These are phyloP conservation scores for Apostasia ramifera DNA, from an alignment of 106 monocot species.

Conservation along the genomic window DNA sequence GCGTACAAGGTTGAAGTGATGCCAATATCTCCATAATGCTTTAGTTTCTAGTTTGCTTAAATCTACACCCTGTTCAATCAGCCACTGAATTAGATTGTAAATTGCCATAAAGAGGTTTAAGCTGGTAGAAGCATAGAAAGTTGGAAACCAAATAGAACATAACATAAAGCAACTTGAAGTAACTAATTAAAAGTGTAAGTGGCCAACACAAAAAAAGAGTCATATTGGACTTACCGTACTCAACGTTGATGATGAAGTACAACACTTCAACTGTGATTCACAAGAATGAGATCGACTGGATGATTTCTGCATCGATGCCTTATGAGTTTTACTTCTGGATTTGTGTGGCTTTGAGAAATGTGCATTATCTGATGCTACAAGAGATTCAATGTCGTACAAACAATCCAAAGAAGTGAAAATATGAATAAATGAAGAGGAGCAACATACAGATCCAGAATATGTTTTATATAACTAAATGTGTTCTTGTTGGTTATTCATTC, in stretches of 20 bases:
- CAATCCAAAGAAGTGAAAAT: neutral
- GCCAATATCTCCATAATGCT: constrained; percentile 73
- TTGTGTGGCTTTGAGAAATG: constrained; percentile 41
- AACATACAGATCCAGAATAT: constrained; percentile 1
- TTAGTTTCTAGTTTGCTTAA: constrained; percentile 75
- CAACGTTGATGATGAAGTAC: constrained; percentile 28
- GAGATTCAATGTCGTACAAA: neutral
- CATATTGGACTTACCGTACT: constrained; percentile 29
- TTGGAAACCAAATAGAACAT: too few relatives aligned
- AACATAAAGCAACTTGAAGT: too few relatives aligned
- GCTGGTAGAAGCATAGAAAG: too few relatives aligned
- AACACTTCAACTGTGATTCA: constrained; percentile 50
- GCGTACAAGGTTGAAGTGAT: constrained; percentile 74
- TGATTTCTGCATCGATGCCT: constrained; percentile 28
- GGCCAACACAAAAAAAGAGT: too few relatives aligned
- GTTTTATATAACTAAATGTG: constrained; percentile 6
- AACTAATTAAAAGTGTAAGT: too few relatives aligned
- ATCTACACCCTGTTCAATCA: constrained; percentile 46
- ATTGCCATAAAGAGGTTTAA: too few relatives aligned
- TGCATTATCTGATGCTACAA: constrained; percentile 49
- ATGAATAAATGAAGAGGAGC: neutral
- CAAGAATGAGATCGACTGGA: constrained; percentile 33
- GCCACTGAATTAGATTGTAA: too few relatives aligned
- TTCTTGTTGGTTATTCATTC: too few relatives aligned
- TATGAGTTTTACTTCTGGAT: constrained; percentile 37